Conservation (phyloP, 176 grass and related monocot species). For the Cymbopogon citratus region DNA sequence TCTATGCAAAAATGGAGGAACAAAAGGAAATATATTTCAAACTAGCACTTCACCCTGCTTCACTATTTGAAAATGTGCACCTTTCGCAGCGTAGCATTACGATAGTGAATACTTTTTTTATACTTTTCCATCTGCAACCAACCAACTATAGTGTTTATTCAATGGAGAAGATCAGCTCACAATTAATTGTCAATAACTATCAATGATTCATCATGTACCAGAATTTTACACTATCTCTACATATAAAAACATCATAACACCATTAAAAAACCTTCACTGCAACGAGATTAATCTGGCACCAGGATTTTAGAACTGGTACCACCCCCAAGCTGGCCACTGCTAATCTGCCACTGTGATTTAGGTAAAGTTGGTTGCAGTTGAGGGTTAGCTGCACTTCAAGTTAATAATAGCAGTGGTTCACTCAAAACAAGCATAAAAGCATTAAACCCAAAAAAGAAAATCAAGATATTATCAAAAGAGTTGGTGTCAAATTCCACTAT, state of each 20-base stretch:
- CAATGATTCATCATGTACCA: not conserved
- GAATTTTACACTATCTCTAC: not conserved
- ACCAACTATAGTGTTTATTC: constrained; percentile 1
- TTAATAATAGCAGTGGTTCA: constrained; percentile 3
- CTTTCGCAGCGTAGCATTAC: not conserved
- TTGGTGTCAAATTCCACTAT: not conserved
- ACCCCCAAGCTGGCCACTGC: not conserved
- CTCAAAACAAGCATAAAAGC: not conserved
- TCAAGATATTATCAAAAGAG: not conserved
- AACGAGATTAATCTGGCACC: not conserved
- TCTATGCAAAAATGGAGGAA: not conserved
- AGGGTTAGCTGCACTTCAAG: constrained; percentile 13
- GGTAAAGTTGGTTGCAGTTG: not conserved
- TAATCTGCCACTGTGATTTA: not conserved
- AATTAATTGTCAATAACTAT: not conserved
- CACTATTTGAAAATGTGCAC: not conserved
- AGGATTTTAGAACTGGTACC: not conserved
- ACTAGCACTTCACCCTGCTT: not conserved
- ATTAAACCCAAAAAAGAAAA: not conserved
- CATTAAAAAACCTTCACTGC: not conserved
- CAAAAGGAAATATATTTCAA: not conserved
- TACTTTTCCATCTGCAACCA: not conserved
- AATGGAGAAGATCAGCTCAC: not conserved
- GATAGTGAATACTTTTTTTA: not conserved
- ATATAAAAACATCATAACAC: constrained; percentile 18